Conservation (phyloP, 345 rosid species). For the Lumnitzera littorea region DNA sequence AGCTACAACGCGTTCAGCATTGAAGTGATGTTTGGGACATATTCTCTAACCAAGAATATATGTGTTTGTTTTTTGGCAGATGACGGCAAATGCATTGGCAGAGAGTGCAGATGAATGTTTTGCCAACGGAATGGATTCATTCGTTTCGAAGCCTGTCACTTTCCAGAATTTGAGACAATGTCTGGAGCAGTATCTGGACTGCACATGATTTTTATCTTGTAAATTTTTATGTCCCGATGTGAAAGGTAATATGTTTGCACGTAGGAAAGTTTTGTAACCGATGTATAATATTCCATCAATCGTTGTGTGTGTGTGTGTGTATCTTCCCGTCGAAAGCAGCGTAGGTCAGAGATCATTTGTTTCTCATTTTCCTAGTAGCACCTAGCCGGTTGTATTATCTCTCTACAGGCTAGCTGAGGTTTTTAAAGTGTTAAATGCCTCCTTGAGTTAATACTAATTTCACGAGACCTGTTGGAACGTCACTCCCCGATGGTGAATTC, state of each 20-base stretch:
- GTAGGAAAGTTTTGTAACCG: conserved; percentile 57
- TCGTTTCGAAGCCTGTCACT: conserved; percentile 85
- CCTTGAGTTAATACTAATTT: no score
- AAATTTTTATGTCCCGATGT: conserved; percentile 18
- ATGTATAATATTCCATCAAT: conserved; percentile 17
- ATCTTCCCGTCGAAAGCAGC: not conserved
- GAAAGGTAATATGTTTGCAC: conserved; percentile 20
- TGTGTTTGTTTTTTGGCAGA: conserved; percentile 36
- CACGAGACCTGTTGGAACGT: no score
- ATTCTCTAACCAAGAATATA: not conserved
- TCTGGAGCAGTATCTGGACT: conserved; percentile 44
- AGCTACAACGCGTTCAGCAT: not conserved
- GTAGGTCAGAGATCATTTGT: no score
- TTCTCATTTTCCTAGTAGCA: conserved; percentile 2
- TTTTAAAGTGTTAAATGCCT: no score
- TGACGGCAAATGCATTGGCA: conserved; percentile 89
- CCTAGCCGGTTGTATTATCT: no score
- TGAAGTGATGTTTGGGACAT: not conserved
- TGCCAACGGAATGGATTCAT: conserved; percentile 91
- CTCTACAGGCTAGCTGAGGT: no score
- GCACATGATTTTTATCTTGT: conserved; percentile 23
- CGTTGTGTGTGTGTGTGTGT: not conserved
- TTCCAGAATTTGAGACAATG: conserved; percentile 73
- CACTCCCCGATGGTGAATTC: no score
- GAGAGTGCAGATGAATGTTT: conserved; percentile 92